phyloP scores from a whole-genome alignment of 257 asterid species.

The Marsdenia floribunda region DNA sequence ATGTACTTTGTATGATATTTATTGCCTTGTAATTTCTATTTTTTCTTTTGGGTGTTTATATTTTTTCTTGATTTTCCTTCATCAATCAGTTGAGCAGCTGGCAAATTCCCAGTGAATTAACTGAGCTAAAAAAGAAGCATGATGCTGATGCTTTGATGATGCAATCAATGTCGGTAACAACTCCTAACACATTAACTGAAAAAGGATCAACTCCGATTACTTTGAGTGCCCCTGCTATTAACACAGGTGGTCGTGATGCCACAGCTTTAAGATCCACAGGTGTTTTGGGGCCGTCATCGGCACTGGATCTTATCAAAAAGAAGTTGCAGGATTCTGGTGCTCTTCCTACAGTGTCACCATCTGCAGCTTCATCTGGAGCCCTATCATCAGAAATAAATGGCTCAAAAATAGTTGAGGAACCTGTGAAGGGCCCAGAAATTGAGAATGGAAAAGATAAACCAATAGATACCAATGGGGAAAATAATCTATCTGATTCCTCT shows the following conservation, averaged over 20 bases:
- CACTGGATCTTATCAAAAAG: constrained; percentile 93
- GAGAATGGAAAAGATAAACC: constrained; percentile 63
- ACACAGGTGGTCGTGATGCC: constrained; percentile 96
- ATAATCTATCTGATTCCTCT: constrained; percentile 68
- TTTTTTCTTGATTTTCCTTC: constrained; percentile 1
- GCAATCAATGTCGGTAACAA: constrained; percentile 41
- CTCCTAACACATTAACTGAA: constrained; percentile 42
- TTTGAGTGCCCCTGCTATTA: constrained; percentile 89
- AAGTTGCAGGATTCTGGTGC: constrained; percentile 93
- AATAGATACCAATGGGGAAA: constrained; percentile 62
- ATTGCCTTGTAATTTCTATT: neutral
- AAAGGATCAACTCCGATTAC: constrained; percentile 57
- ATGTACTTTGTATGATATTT: neutral
- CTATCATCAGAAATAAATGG: constrained; percentile 60
- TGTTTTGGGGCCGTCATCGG: constrained; percentile 59
- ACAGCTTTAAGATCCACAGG: constrained; percentile 49
- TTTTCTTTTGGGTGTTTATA: constrained; percentile 8
- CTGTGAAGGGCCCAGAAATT: constrained; percentile 42
- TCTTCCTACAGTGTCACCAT: constrained; percentile 55
- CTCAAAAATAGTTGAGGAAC: constrained; percentile 43
- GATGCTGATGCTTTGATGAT: constrained; percentile 58
- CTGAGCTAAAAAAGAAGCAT: constrained; percentile 68
- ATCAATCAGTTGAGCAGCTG: constrained; percentile 85
- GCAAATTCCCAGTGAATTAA: constrained; percentile 87
- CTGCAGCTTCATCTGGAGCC: constrained; percentile 46